Evolutionary conservation across 192 early-diverging fungal species (phyloP), one percentile per base, ranked within the genome.

Genomic region (Podila epicladia): DNA sequence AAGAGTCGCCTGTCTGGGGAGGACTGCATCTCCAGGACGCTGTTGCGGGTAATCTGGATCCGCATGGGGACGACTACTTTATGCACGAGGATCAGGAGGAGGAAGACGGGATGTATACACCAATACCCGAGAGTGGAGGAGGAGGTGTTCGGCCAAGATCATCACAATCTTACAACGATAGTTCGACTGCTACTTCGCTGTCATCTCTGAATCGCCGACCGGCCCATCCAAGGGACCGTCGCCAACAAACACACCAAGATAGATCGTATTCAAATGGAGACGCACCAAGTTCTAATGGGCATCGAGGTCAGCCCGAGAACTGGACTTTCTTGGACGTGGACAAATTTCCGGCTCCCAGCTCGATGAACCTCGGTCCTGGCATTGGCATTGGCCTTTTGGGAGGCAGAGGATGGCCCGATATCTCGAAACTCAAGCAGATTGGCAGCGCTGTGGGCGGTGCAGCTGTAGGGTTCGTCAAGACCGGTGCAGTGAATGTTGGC

Each of bases 241-340:
- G 29, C 59, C 59, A 24, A 35, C 26, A 33, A 22, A 58, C 22
- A 26, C 28, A 61, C 22, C 31, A 33, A 24, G 22, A 61, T 5
- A 19, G 9, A 0, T 31, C 20, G 59, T 31, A 61, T 13, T 55
- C 53, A 22, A 55, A n/a, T 24, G 53, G 20, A n/a, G 24, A 24
- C 20, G 53, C 20, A 24, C 53, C n/a, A 12, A 1, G 53, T 26
- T 33, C 55, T 28, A 5, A 13, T 8, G 57, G 29, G 2, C 35
- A n/a, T 9, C 55, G 60, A 8, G 57, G 68, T 0, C 65, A 74
- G 32, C 71, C 77, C 48, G 77, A 80, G 53, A 80, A 80, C 50
- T 80, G 77, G 77, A 80, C 77, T 4, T 73, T 80, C 58, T 65
- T 80, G 9, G 77, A 80, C 41, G 55, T 80, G 1, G 77, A 80